Percentiles rank a stretch among this genome's conserved stretches.
Evolutionary conservation across 1,284 basidiomycete genomes (phyloP).

Genomic region (Ceratobasidium sp.): DNA sequence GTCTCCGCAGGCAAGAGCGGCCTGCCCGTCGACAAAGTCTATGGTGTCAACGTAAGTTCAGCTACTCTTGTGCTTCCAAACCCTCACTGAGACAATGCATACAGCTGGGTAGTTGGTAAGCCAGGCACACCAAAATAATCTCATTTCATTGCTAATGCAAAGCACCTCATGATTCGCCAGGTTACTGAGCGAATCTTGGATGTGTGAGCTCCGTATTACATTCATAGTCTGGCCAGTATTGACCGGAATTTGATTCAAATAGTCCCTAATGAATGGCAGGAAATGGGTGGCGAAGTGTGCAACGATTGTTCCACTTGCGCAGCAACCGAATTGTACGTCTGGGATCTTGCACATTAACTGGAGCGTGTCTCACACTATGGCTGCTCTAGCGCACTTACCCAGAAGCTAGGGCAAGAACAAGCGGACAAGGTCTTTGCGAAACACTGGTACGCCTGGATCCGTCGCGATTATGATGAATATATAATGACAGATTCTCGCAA

Average conservation of each 20-base stretch:
- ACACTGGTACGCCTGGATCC: conserved; percentile 67
- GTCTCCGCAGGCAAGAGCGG: conserved; percentile 21
- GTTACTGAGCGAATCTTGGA: conserved; percentile 76
- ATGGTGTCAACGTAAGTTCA: conserved; percentile 67
- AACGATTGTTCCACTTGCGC: conserved; percentile 69
- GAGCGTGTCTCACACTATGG: background rate
- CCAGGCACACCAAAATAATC: conserved; percentile 54
- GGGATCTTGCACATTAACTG: background rate
- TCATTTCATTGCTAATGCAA: too few species aligned
- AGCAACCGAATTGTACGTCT: conserved; percentile 69
- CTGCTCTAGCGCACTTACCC: conserved; percentile 47
- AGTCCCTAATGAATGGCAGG: conserved; percentile 71
- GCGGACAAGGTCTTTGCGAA: conserved; percentile 71
- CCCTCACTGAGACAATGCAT: background rate
- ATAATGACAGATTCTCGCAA: conserved; percentile 52
- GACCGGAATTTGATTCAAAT: background rate
- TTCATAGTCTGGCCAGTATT: background rate
- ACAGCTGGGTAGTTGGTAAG: conserved; percentile 53
- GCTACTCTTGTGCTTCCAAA: background rate
- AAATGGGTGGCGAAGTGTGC: conserved; percentile 74
- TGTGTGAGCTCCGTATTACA: conserved; percentile 59
- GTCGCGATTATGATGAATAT: background rate
- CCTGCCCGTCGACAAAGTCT: conserved; percentile 62
- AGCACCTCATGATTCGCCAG: conserved; percentile 54
- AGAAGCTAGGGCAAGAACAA: conserved; percentile 69